Base-by-base conservation (phyloP, 2,329 filamentous ascomycete species). In the Pseudohalonectria lignicola region DNA sequence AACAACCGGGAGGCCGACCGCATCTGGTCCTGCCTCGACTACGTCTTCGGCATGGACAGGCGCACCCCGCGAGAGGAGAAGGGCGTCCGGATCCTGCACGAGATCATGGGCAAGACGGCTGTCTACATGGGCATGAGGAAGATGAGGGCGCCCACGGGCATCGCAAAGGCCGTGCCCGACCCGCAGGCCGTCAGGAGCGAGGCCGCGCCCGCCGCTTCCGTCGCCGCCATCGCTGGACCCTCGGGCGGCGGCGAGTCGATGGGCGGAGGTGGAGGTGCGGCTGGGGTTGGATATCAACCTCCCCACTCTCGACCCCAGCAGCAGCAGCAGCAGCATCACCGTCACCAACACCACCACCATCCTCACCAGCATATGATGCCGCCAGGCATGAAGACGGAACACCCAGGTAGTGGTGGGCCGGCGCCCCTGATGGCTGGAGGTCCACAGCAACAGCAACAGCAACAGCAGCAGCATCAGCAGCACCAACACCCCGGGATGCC, bases 21-120 rank as follows among this genome's bases (percentile, higher is more conserved):
- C 8, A 81, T 86, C 41, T 86, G 82, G 81, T 60, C 63, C 25
- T 81, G 77, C 48, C 61, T 86, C 19, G 80, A 87, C 51, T 86
- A 77, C 51, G 76, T 83, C 18, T 87, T 85, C 52, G 71, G 76
- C 36, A 60, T 79, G 20, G 68, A 80, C 23, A 52, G 64, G 5
- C 54, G 63, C 25, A 53, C 73, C 31, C 55, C 67, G 11, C 66
- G 67, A 3, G 62, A 67, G 15, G 62, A 73, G 31, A 86, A 86
- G 52, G 70, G 67, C 10, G 59, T 73, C 21, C 64, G 66, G 16
- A 69, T 87, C 1, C 58, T 86, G 23, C 62, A 63, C 9, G 79
- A 84, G 42, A 64, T 86, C 28, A 62, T 71, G 46, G 67, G 71
- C 28, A 76, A 79, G 46, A 74, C 74, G 15, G 64, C 69, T 12